These are phyloP conservation scores for Daedaleopsis sinensis DNA, from an alignment of 768 basidiomycete genomes.

Conservation along the genomic window DNA sequence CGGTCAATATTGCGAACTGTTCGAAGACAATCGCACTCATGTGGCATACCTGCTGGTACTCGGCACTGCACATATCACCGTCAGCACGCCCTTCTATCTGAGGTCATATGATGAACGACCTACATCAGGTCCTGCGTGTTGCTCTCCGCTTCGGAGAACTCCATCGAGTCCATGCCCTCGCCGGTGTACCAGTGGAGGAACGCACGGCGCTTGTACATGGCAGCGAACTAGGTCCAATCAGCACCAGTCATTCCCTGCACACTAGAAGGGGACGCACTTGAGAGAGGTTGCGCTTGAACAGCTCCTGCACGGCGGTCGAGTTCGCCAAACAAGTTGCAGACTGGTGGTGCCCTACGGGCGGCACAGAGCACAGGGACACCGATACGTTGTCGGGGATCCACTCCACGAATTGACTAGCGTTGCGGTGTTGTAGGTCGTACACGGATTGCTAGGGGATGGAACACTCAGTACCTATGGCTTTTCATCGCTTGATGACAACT, in stretches of 20 bases:
- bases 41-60: slow-evolving; percentile 79
- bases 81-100: slow-evolving; percentile 17
- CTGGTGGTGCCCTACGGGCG: slow-evolving; percentile 78
- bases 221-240: slow-evolving; percentile 53
- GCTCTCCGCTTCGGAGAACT: slow-evolving; percentile 88
- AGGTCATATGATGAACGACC: slow-evolving; percentile 32
- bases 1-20: too few species aligned
- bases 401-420: slow-evolving; percentile 81
- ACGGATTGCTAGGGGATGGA: slow-evolving; percentile 57
- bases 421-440: slow-evolving; percentile 72
- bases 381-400: slow-evolving; percentile 95
- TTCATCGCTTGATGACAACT: neutral
- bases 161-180: slow-evolving; percentile 89
- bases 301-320: slow-evolving; percentile 83
- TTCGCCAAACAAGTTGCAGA: slow-evolving; percentile 76
- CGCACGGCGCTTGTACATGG: slow-evolving; percentile 84
- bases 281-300: slow-evolving; percentile 74
- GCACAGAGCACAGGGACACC: slow-evolving; percentile 79
- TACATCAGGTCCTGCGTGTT: slow-evolving; percentile 81
- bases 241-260: neutral
- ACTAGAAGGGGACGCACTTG: slow-evolving; percentile 43
- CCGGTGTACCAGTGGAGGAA: slow-evolving; percentile 92
- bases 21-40: too few species aligned
- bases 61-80: slow-evolving; percentile 52
- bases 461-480: slow-evolving; percentile 9